Base-by-base conservation (phyloP, 495 filamentous ascomycete genomes). In the Penicillium pancosmium region DNA sequence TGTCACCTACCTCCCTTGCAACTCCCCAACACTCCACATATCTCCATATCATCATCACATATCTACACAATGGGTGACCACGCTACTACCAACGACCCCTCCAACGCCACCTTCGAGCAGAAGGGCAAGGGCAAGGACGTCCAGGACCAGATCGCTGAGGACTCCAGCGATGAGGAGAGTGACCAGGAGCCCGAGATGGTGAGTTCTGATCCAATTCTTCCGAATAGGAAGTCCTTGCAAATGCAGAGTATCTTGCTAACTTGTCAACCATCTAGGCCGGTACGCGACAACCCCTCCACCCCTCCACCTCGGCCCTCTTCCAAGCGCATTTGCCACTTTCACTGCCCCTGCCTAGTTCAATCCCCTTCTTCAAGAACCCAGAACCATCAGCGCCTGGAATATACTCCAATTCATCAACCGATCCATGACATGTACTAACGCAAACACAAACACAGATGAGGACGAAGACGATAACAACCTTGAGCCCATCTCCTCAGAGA, bases 401-500 rank as follows among this genome's bases (percentile, higher is more conserved):
- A 7, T 19, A 5, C 19, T 44, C 8, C n/a, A 44, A 44, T 16
- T 44, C 41, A 18, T 13, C 6, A 7, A 13, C 41, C 16, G 16
- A 44, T 46, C 18, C 12, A 19, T 46, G 15, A 46, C 8, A 31
- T 31, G 11, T 48, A n/a, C 46, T 48, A 48, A 48, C n/a, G 41
- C 57, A 51, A 38, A 43, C 27, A 16, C 41, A 1, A 46, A 16
- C 68, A 61, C 64, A 72, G 73, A 77, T 56, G 87, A 85, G 11
- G 84, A 85, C 43, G 88, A 88, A 3, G 89, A 90, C 12, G 90
- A 87, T 10, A 91, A 94, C 65, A 87, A 90, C 74, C 86, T 97
- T 78, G 90, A 92, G 71, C 92, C 92, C 72, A 95, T 98, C 72
- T 91, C 95, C 70, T 74, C 83, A 38, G 82, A 84, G 63, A 97